Percentiles rank a stretch among this genome's conserved stretches.
These are phyloP conservation scores for Mrakia blollopis DNA, from an alignment of 768 basidiomycete genomes.

Conservation along the genomic window DNA sequence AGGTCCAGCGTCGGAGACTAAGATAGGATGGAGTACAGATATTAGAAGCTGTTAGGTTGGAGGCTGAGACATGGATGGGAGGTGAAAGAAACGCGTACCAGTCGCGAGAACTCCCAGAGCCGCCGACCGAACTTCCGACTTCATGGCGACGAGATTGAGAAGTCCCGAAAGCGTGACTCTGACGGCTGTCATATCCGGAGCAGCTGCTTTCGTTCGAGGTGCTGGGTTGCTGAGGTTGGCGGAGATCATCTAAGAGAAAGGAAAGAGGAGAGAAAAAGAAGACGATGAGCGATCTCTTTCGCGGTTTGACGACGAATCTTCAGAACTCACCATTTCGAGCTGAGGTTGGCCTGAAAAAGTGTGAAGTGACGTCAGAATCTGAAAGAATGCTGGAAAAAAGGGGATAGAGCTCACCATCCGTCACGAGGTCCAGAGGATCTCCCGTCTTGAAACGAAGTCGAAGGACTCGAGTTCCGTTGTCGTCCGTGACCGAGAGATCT, in stretches of 20 bases:
- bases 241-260: conserved; percentile 1
- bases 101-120: neutral
- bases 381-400: neutral
- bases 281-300: neutral
- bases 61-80: too few relatives aligned
- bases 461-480: neutral
- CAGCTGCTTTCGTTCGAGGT: neutral
- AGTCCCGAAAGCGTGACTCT: neutral
- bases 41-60: too few relatives aligned
- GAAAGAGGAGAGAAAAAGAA: neutral
- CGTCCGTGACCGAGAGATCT: neutral
- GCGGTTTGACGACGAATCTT: neutral
- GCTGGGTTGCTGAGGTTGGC: conserved; percentile 1
- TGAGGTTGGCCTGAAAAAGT: neutral
- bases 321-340: conserved; percentile 1
- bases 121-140: neutral
- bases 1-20: neutral
- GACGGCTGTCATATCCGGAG: conserved; percentile 5
- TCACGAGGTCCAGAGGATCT: conserved; percentile 2
- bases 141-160: neutral
- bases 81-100: neutral
- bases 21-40: neutral
- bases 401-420: neutral
- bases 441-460: conserved; percentile 2
- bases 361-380: neutral